Evolutionary conservation across 192 early-diverging fungal genomes (phyloP).

Genomic region (Backusella tarrabulga): DNA sequence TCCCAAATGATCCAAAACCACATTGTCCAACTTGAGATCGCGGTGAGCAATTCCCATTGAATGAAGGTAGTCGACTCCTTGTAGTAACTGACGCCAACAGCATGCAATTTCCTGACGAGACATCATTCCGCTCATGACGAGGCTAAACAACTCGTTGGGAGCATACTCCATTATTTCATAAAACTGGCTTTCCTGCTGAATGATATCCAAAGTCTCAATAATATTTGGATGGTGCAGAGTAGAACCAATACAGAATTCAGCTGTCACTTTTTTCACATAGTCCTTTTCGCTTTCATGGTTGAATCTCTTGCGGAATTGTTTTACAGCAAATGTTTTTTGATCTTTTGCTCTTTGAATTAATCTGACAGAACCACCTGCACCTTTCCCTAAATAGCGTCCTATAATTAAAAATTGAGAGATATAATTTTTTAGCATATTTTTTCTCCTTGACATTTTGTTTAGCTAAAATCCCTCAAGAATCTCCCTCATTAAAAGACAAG

Average conservation of each 20-base stretch:
- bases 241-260: slow-evolving; percentile 95
- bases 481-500: slow-evolving; percentile 1
- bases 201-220: slow-evolving; percentile 90
- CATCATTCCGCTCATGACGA: slow-evolving; percentile 77
- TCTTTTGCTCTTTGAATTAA: slow-evolving; percentile 59
- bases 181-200: slow-evolving; percentile 78
- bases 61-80: slow-evolving; percentile 77
- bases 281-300: slow-evolving; percentile 84
- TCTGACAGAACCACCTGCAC: slow-evolving; percentile 72
- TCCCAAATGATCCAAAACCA: slow-evolving; percentile 67
- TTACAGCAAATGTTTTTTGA: slow-evolving; percentile 67
- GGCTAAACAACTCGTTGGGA: slow-evolving; percentile 83
- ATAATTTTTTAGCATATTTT: slow-evolving; percentile 8
- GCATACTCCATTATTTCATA: slow-evolving; percentile 92
- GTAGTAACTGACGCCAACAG: slow-evolving; percentile 77
- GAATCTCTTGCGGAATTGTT: slow-evolving; percentile 74
- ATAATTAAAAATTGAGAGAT: slow-evolving; percentile 9
- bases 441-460: neutral
- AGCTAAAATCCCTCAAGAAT: slow-evolving; percentile 20
- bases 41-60: slow-evolving; percentile 76
- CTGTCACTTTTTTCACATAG: slow-evolving; percentile 92
- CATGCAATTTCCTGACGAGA: slow-evolving; percentile 80
- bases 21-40: slow-evolving; percentile 88
- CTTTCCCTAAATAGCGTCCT: slow-evolving; percentile 54
- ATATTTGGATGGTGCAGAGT: slow-evolving; percentile 91